These are phyloP conservation scores for Boletus mariae DNA, from an alignment of 1,284 basidiomycete genomes.

Conservation along the genomic window DNA sequence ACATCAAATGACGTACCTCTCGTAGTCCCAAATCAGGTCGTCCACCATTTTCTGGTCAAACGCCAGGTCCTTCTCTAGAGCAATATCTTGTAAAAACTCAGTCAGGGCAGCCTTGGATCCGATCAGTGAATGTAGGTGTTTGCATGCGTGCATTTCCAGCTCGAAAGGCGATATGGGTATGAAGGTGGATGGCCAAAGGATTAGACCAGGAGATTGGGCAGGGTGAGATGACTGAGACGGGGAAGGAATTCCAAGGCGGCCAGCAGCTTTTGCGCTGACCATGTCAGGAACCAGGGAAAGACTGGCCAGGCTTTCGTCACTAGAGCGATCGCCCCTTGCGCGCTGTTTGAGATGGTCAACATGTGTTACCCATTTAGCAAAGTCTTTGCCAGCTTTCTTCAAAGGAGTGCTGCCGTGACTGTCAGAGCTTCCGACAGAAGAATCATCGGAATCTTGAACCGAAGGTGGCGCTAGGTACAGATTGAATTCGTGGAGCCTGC, in stretches of 20 bases:
- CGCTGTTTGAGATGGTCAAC: slow-evolving; percentile 33
- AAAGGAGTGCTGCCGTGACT: slow-evolving; percentile 17
- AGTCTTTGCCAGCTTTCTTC: slow-evolving; percentile 29
- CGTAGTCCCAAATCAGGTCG: slow-evolving; percentile 63
- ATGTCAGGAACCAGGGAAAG: slow-evolving; percentile 26
- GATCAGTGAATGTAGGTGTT: slow-evolving; percentile 59
- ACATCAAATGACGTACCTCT: slow-evolving; percentile 44
- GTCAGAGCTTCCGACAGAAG: slow-evolving; percentile 27
- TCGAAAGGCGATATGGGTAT: slow-evolving; percentile 54
- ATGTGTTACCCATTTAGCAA: slow-evolving; percentile 32
- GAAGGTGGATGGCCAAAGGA: slow-evolving; percentile 55
- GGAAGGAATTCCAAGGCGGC: slow-evolving; percentile 37
- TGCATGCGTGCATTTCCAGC: slow-evolving; percentile 67
- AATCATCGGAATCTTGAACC: slow-evolving; percentile 22
- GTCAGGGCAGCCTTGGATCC: slow-evolving; percentile 55
- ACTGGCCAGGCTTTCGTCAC: slow-evolving; percentile 21
- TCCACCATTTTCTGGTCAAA: slow-evolving; percentile 45
- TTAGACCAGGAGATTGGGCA: slow-evolving; percentile 48
- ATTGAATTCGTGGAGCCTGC: slow-evolving; percentile 43
- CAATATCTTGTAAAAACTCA: slow-evolving; percentile 44
- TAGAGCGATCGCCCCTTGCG: slow-evolving; percentile 27
- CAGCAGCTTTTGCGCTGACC: slow-evolving; percentile 42
- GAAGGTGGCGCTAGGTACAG: slow-evolving; percentile 52
- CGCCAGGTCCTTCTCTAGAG: slow-evolving; percentile 26
- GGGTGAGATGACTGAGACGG: slow-evolving; percentile 9